These are phyloP conservation scores for Onygenales sp. DNA, from an alignment of 2,329 filamentous ascomycete species.

Conservation along the genomic window DNA sequence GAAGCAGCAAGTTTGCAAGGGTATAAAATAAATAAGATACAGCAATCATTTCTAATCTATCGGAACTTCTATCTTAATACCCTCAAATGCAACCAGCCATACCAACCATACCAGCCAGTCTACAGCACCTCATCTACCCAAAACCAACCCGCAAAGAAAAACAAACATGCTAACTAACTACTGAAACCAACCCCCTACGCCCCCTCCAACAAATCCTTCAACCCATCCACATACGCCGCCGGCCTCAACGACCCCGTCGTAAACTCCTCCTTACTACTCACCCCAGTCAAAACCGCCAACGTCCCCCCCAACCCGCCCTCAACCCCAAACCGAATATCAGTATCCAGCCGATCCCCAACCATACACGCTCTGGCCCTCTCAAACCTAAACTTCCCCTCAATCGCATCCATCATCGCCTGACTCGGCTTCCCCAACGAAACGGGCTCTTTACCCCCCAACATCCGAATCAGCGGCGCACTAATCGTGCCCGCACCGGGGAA, in stretches of 20 bases:
- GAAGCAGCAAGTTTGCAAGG: neutral
- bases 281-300: conserved; percentile 81
- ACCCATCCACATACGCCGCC: conserved; percentile 70
- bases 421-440: conserved; percentile 85
- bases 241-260: conserved; percentile 68
- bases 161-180: neutral
- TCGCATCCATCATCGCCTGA: conserved; percentile 98
- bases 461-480: conserved; percentile 66
- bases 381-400: conserved; percentile 90
- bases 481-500: conserved; percentile 89
- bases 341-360: conserved; percentile 89
- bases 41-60: neutral
- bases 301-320: conserved; percentile 87
- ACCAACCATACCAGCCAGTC: neutral
- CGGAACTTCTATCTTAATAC: neutral
- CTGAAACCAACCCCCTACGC: neutral
- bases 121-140: neutral
- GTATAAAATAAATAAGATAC: neutral
- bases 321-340: conserved; percentile 91
- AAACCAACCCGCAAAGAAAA: neutral
- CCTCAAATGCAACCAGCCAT: neutral
- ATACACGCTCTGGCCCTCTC: conserved; percentile 81
- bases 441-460: conserved; percentile 56
- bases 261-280: conserved; percentile 70
- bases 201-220: conserved; percentile 59